phyloP scores from a whole-genome alignment of 2,329 filamentous ascomycete species.

The Botrytis fragariae region DNA sequence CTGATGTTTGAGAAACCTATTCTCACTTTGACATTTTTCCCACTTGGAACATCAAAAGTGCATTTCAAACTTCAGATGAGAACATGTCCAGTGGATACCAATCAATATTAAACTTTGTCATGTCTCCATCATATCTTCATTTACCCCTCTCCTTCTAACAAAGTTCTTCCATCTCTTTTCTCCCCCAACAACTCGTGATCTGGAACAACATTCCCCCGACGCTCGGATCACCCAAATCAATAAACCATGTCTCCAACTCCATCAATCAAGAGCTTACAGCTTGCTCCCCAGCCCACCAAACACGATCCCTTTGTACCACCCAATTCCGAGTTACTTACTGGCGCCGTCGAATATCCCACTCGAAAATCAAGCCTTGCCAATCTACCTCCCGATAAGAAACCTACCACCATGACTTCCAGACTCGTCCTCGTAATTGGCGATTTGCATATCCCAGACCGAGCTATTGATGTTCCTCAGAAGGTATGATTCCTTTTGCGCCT shows the following conservation, averaged over 20 bases:
- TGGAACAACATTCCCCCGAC: constrained; percentile 2
- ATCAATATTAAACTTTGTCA: not conserved
- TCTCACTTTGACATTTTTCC: not conserved
- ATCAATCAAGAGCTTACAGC: constrained; percentile 12
- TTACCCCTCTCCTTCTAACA: not conserved
- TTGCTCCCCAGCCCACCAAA: not conserved
- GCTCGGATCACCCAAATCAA: not conserved
- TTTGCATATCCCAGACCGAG: constrained; percentile 89
- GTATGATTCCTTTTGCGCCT: constrained; percentile 46
- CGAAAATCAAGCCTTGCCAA: constrained; percentile 13
- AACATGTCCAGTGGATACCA: not conserved
- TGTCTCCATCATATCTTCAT: not conserved
- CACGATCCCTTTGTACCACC: constrained; percentile 1
- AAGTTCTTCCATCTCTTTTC: not conserved
- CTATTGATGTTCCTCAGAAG: constrained; percentile 87
- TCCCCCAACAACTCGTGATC: not conserved
- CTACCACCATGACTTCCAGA: constrained; percentile 66
- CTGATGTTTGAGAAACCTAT: not conserved
- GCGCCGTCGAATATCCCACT: constrained; percentile 12
- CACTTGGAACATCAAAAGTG: not conserved
- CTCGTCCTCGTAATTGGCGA: constrained; percentile 90
- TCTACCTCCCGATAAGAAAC: not conserved
- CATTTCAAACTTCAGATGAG: not conserved
- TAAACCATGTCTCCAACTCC: not conserved
- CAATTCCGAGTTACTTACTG: constrained; percentile 10